phyloP scores from a whole-genome alignment of 306 rosid genomes.

The Hippophae rhamnoides region DNA sequence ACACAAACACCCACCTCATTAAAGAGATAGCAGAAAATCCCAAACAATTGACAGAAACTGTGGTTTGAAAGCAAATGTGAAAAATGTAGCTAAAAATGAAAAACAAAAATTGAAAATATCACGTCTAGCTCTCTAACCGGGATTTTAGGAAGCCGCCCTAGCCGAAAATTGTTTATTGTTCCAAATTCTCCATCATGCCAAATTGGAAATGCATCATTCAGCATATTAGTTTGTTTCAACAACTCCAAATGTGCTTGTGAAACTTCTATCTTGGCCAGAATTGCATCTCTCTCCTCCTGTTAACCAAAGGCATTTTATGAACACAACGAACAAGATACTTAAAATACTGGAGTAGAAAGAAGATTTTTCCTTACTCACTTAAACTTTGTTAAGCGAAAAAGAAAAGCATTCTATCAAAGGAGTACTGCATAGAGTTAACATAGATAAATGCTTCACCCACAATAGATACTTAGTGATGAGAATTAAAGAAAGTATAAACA shows the following conservation, averaged over 20 bases:
- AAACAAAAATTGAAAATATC: slow-evolving; percentile 1
- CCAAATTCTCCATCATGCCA: slow-evolving; percentile 97
- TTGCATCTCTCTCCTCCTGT: slow-evolving; percentile 98
- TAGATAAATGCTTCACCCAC: too few species aligned
- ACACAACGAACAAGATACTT: background rate
- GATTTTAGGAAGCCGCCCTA: slow-evolving; percentile 94
- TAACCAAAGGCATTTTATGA: slow-evolving; percentile 6
- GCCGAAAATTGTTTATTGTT: slow-evolving; percentile 91
- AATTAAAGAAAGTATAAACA: too few species aligned
- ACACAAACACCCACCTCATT: too few species aligned
- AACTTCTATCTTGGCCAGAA: slow-evolving; percentile 86
- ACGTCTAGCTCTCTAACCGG: slow-evolving; percentile 47
- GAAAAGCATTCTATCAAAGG: background rate
- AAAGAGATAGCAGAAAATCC: too few species aligned
- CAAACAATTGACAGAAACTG: too few species aligned
- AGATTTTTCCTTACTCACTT: slow-evolving; percentile 11
- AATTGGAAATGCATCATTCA: slow-evolving; percentile 92
- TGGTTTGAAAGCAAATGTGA: too few species aligned
- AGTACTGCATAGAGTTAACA: too few species aligned
- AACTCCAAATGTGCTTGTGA: slow-evolving; percentile 94
- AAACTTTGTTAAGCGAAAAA: slow-evolving; percentile 9
- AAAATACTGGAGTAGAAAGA: background rate
- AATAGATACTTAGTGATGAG: too few species aligned
- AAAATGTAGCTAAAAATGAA: too few species aligned
- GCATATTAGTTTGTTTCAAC: slow-evolving; percentile 83